Evolutionary conservation across 768 basidiomycete species (phyloP).

Genomic region (Rhodotorula babjevae): DNA sequence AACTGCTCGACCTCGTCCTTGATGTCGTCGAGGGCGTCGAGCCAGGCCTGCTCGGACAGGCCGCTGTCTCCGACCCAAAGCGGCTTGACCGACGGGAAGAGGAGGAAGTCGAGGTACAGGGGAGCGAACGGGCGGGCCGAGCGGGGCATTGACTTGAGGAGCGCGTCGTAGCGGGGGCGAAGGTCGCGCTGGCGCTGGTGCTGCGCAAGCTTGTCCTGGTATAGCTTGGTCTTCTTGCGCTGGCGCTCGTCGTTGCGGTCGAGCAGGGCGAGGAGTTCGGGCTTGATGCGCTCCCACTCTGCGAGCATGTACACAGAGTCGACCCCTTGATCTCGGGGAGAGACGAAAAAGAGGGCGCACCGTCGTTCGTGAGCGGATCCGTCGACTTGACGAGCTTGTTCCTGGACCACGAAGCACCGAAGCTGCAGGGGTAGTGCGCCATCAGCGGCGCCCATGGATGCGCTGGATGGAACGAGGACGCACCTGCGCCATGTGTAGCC

Average conservation of each 20-base stretch:
- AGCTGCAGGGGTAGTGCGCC: background rate
- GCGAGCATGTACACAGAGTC: no score
- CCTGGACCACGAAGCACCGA: background rate
- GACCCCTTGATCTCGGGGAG: no score
- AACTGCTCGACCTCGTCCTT: background rate
- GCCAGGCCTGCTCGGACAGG: background rate
- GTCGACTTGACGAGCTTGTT: background rate
- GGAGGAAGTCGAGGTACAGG: slow-evolving; percentile 18
- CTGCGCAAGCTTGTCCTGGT: background rate
- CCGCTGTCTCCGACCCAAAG: slow-evolving; percentile 1
- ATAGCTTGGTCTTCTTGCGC: background rate
- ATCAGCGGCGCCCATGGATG: no score
- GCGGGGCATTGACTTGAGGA: no score
- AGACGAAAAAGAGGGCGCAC: background rate
- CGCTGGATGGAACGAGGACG: no score
- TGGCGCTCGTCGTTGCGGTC: background rate
- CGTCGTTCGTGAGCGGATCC: background rate
- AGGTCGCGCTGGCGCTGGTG: background rate
- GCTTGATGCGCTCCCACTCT: background rate
- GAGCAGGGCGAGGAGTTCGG: slow-evolving; percentile 7
- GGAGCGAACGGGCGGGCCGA: background rate
- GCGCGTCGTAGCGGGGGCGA: background rate
- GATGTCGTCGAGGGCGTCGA: background rate
- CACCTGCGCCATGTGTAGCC: background rate
- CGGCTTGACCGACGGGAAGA: background rate